Conservation (phyloP, 2,329 filamentous ascomycete species). For the Seiridium cupressi region DNA sequence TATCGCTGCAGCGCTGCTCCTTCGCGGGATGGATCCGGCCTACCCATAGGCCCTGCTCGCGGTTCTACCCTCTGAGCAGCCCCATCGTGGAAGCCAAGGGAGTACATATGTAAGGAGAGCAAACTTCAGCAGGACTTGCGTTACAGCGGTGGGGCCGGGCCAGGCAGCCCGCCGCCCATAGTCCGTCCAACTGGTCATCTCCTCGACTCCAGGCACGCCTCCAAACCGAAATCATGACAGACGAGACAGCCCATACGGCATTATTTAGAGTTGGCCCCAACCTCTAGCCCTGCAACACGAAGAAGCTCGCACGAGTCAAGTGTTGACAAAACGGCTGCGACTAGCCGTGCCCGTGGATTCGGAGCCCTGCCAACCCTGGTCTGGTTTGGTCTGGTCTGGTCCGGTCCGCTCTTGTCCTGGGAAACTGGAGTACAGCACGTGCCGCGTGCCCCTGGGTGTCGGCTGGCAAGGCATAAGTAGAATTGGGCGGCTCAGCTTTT, state of each 20-base stretch:
- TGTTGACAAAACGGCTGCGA: not conserved
- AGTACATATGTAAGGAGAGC: not conserved
- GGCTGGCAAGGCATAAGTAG: not conserved
- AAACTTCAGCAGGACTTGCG: not conserved
- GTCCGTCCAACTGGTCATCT: too few relatives aligned
- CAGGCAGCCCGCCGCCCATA: too few relatives aligned
- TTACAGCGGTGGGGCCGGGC: too few relatives aligned
- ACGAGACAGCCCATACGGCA: not conserved
- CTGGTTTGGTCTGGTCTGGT: too few relatives aligned
- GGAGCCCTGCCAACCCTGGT: too few relatives aligned
- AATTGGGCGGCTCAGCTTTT: not conserved
- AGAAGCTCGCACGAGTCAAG: conserved; percentile 1
- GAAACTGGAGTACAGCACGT: too few relatives aligned
- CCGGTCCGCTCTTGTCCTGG: too few relatives aligned
- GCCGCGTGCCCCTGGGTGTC: too few relatives aligned
- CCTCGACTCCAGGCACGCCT: too few relatives aligned
- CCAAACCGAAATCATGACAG: too few relatives aligned
- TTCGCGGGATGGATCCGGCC: conserved; percentile 5
- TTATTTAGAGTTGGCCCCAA: not conserved
- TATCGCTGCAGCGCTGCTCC: not conserved
- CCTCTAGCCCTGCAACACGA: not conserved
- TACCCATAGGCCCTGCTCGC: not conserved
- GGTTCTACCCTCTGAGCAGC: not conserved
- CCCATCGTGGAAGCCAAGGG: too few relatives aligned
- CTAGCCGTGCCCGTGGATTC: not conserved